Percentiles rank a stretch among this genome's conserved stretches.
Conservation (phyloP, 495 filamentous ascomycete genomes). For the Hyaloscypha finlandica region DNA sequence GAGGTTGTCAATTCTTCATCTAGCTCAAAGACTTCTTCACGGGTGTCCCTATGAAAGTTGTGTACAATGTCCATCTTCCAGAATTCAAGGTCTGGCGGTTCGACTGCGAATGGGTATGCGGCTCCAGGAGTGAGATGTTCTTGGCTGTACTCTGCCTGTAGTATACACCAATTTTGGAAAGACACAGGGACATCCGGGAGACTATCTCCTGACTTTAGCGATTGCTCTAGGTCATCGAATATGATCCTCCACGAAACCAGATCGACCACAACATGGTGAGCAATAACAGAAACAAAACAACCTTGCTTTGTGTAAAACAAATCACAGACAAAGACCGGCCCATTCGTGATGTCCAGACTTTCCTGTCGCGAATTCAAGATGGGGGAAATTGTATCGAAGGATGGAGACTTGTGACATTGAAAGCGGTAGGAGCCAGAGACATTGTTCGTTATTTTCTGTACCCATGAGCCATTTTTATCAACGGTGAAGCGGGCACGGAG, state of each 20-base stretch:
- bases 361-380: slow-evolving; percentile 29
- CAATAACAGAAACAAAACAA: slow-evolving; percentile 67
- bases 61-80: slow-evolving; percentile 48
- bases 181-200: slow-evolving; percentile 49
- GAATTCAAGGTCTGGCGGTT: slow-evolving; percentile 42
- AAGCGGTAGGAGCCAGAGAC: slow-evolving; percentile 26
- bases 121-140: background rate
- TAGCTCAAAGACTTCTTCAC: slow-evolving; percentile 47
- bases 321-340: slow-evolving; percentile 49
- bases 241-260: slow-evolving; percentile 72
- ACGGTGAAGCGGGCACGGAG: slow-evolving; percentile 63
- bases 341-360: slow-evolving; percentile 39
- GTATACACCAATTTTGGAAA: slow-evolving; percentile 64
- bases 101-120: slow-evolving; percentile 14
- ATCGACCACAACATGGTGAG: slow-evolving; percentile 70
- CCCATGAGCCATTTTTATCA: slow-evolving; percentile 38
- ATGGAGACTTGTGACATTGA: slow-evolving; percentile 23
- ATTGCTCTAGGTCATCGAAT: slow-evolving; percentile 64
- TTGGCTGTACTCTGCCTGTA: slow-evolving; percentile 41
- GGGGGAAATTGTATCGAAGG: background rate
- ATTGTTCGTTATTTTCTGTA: slow-evolving; percentile 35
- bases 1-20: slow-evolving; percentile 42
- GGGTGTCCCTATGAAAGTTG: slow-evolving; percentile 54
- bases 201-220: slow-evolving; percentile 52
- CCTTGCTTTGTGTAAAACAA: slow-evolving; percentile 54